Conservation (phyloP, 352 stramenopile genomes). For the Stephanocyclus meneghinianus region DNA sequence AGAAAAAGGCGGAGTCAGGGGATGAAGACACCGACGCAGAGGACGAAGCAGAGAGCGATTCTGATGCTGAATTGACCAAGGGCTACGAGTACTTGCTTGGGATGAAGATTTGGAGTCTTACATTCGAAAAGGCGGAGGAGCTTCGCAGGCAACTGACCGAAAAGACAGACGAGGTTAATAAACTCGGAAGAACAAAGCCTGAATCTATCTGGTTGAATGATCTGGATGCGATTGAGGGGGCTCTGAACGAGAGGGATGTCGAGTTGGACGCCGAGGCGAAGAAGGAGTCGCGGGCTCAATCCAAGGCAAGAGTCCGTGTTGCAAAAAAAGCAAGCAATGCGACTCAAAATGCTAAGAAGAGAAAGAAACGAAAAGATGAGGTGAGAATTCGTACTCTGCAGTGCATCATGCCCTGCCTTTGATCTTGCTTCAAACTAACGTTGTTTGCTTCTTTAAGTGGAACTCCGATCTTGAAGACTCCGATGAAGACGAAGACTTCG, state of each 20-base stretch:
- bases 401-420: neutral
- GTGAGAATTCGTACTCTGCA: slow-evolving; percentile 10
- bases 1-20: slow-evolving; percentile 38
- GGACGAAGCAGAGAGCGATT: slow-evolving; percentile 53
- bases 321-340: slow-evolving; percentile 22
- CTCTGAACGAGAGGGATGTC: slow-evolving; percentile 80
- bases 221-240: slow-evolving; percentile 83
- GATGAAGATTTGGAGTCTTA: slow-evolving; percentile 98
- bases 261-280: slow-evolving; percentile 56
- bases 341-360: slow-evolving; percentile 55
- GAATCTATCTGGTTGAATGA: slow-evolving; percentile 89
- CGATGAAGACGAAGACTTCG: slow-evolving; percentile 7
- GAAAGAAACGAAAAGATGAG: slow-evolving; percentile 53
- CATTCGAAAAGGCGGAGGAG: slow-evolving; percentile 91
- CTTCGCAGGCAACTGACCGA: slow-evolving; percentile 88
- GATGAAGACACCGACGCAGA: slow-evolving; percentile 70
- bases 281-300: slow-evolving; percentile 60
- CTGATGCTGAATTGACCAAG: slow-evolving; percentile 79
- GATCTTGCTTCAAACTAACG: neutral
- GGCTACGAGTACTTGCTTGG: slow-evolving; percentile 98
- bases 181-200: slow-evolving; percentile 86
- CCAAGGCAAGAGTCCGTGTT: slow-evolving; percentile 53
- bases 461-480: slow-evolving; percentile 26
- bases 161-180: slow-evolving; percentile 88
- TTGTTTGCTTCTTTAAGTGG: slow-evolving; percentile 12